phyloP scores from a whole-genome alignment of 2,329 filamentous ascomycete species.

The Exophiala aquamarina region DNA sequence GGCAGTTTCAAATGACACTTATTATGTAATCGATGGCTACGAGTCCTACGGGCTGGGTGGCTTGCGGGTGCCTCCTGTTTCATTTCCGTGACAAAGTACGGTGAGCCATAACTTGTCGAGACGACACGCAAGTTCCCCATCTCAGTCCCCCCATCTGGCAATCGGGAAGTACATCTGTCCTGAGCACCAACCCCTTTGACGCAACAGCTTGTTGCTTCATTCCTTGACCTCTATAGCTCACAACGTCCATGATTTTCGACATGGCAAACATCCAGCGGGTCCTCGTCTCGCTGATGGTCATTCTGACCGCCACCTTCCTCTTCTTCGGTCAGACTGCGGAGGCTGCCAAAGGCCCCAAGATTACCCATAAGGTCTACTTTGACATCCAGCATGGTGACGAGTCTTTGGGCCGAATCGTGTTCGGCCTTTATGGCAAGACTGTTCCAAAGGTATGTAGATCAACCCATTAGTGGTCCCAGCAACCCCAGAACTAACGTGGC shows the following conservation, averaged over 20 bases:
- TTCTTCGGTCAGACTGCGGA: conserved; percentile 74
- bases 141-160: too few relatives aligned
- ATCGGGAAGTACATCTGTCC: too few relatives aligned
- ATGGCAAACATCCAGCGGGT: conserved; percentile 77
- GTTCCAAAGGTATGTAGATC: conserved; percentile 61
- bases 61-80: too few relatives aligned
- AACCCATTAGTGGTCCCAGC: too few relatives aligned
- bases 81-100: too few relatives aligned
- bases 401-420: conserved; percentile 59
- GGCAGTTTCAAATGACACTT: too few relatives aligned
- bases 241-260: conserved; percentile 35
- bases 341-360: conserved; percentile 84
- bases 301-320: conserved; percentile 72
- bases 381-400: conserved; percentile 65
- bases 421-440: conserved; percentile 68
- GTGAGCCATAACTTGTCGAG: too few relatives aligned
- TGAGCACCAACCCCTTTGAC: too few relatives aligned
- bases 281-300: conserved; percentile 69
- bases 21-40: too few relatives aligned
- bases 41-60: too few relatives aligned
- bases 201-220: background rate
- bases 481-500: conserved; percentile 2
- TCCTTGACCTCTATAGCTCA: background rate
- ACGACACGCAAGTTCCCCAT: too few relatives aligned
- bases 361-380: conserved; percentile 79